These are phyloP conservation scores for Rhamnella rubrinervis DNA, from an alignment of 331 rosid genomes.

Conservation along the genomic window DNA sequence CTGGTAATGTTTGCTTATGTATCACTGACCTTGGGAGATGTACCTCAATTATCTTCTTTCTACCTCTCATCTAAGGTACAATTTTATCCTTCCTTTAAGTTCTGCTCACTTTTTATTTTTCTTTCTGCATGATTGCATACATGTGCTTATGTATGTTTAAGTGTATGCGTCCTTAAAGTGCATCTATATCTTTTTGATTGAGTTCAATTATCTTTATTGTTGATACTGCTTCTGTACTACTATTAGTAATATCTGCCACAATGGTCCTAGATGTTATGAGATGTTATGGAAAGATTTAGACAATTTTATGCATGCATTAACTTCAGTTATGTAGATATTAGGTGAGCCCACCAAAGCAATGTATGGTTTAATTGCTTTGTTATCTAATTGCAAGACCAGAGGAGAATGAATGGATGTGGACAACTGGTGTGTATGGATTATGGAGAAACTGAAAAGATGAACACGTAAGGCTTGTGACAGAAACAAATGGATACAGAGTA, in stretches of 20 bases:
- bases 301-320: no score
- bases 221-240: no score
- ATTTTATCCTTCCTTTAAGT: slow-evolving; percentile 17
- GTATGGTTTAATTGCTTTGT: neutral
- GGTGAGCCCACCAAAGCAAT: neutral
- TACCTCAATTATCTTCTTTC: slow-evolving; percentile 53
- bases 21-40: slow-evolving; percentile 89
- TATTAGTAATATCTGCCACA: neutral
- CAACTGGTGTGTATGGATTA: neutral
- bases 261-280: neutral
- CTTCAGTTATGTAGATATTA: neutral
- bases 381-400: neutral
- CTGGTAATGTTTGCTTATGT: slow-evolving; percentile 91
- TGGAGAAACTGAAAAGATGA: slow-evolving; percentile 4
- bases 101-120: slow-evolving; percentile 7
- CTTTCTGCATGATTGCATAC: slow-evolving; percentile 3
- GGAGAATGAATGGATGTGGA: slow-evolving; percentile 2
- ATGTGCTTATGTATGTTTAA: neutral
- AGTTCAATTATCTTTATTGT: no score
- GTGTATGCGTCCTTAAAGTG: no score
- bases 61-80: slow-evolving; percentile 87
- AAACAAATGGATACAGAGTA: neutral
- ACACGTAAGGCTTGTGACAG: neutral
- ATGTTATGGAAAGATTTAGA: neutral
- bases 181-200: no score